phyloP scores from a whole-genome alignment of 2,329 filamentous ascomycete species.

The Penicillium sp. region DNA sequence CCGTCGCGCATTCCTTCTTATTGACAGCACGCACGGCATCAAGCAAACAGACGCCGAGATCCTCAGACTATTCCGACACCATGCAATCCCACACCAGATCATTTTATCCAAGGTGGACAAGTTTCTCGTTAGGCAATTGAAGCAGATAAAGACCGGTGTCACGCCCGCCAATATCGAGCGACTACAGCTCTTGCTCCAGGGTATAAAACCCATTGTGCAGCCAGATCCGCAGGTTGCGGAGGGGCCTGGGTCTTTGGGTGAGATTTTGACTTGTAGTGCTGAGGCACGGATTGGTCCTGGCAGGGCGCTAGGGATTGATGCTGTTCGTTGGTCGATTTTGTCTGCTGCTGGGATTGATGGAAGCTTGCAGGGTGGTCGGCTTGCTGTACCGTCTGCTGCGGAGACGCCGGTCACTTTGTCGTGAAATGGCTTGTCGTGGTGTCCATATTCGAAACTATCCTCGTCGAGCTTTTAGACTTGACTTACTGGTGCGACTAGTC shows the following conservation, averaged over 20 bases:
- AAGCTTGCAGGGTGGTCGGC: conserved; percentile 26
- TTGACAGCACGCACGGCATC: conserved; percentile 62
- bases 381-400: conserved; percentile 1
- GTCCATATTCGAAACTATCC: background rate
- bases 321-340: conserved; percentile 63
- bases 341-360: conserved; percentile 58
- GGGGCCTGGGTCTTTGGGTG: conserved; percentile 50
- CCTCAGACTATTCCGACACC: conserved; percentile 53
- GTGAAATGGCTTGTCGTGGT: background rate
- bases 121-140: conserved; percentile 41
- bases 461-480: background rate
- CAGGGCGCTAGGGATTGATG: conserved; percentile 57
- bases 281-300: conserved; percentile 48
- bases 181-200: conserved; percentile 41
- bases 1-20: conserved; percentile 60
- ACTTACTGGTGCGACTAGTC: background rate
- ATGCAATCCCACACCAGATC: conserved; percentile 62
- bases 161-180: conserved; percentile 26
- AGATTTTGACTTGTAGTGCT: conserved; percentile 59
- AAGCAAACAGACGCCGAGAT: conserved; percentile 60
- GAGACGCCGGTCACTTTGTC: background rate
- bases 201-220: conserved; percentile 44
- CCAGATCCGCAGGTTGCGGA: conserved; percentile 39
- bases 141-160: conserved; percentile 32
- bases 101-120: conserved; percentile 66